Percentiles rank a stretch among this genome's conserved stretches.
Evolutionary conservation across 768 basidiomycete species (phyloP).

Genomic region (Russula compacta): DNA sequence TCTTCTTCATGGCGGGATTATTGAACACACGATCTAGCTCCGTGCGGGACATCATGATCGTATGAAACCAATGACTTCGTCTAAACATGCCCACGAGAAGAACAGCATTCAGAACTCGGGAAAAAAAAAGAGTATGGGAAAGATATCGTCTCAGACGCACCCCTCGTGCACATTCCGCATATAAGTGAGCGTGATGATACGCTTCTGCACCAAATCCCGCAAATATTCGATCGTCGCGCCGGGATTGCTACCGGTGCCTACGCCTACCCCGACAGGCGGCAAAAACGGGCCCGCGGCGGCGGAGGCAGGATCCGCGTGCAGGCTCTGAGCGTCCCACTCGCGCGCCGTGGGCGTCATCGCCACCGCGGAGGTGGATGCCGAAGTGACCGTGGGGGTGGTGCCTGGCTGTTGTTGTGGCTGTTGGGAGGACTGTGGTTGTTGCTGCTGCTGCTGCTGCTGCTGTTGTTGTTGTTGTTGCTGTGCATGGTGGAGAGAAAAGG

Average conservation of each 20-base stretch:
- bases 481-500: not conserved
- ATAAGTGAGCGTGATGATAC: constrained; percentile 79
- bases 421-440: not conserved
- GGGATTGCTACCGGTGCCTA: constrained; percentile 21
- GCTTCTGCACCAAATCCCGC: constrained; percentile 71
- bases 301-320: constrained; percentile 38
- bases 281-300: not conserved
- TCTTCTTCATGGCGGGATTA: constrained; percentile 67
- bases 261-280: not conserved
- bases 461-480: constrained; percentile 14
- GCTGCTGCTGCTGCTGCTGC: not conserved
- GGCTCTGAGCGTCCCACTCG: constrained; percentile 69
- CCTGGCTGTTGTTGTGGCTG: not conserved
- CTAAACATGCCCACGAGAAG: constrained; percentile 30
- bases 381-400: not conserved
- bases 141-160: constrained; percentile 34
- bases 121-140: not conserved
- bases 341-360: constrained; percentile 25
- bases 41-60: constrained; percentile 62
- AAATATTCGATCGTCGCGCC: constrained; percentile 74
- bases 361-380: not conserved
- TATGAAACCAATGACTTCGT: constrained; percentile 82
- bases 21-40: constrained; percentile 72
- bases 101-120: not conserved
- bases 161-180: constrained; percentile 81